These are phyloP conservation scores for Alternaria incomplexa DNA, from an alignment of 2,329 filamentous ascomycete genomes.

Conservation along the genomic window DNA sequence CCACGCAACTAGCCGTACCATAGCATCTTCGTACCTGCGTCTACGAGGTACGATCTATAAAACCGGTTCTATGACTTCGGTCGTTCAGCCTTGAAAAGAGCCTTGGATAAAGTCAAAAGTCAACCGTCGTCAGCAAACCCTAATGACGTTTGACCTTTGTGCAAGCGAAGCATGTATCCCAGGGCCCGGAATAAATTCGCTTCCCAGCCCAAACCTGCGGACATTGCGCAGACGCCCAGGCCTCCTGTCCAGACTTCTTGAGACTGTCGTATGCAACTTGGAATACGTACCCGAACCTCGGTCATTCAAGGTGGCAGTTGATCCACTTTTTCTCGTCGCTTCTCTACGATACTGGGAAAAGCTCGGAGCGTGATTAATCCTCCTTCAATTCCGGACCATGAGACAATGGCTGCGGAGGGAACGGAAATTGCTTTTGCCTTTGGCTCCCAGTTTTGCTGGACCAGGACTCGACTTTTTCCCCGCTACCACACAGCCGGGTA, in stretches of 20 bases:
- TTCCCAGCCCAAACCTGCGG: neutral
- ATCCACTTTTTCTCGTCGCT: constrained; percentile 3
- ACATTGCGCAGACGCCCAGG: constrained; percentile 10
- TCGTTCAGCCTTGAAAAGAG: constrained; percentile 3
- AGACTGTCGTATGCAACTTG: constrained; percentile 3
- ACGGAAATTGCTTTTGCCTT: constrained; percentile 14
- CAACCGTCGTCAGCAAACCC: constrained; percentile 13
- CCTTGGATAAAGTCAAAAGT: constrained; percentile 23
- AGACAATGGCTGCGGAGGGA: constrained; percentile 9
- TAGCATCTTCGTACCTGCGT: neutral
- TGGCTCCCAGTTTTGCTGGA: neutral
- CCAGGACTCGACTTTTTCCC: constrained; percentile 7
- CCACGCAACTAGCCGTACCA: neutral
- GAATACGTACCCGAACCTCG: neutral
- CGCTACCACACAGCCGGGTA: constrained; percentile 32
- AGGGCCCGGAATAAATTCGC: constrained; percentile 2
- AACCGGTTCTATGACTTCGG: constrained; percentile 5
- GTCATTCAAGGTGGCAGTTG: constrained; percentile 1
- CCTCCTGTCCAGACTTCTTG: neutral
- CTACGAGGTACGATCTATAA: neutral
- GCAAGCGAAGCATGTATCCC: constrained; percentile 23
- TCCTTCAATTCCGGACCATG: constrained; percentile 10
- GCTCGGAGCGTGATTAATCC: neutral
- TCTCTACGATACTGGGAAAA: neutral
- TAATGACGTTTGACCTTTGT: constrained; percentile 25